phyloP scores from a whole-genome alignment of 2,329 filamentous ascomycete species.

The Aureobasidium sp. region DNA sequence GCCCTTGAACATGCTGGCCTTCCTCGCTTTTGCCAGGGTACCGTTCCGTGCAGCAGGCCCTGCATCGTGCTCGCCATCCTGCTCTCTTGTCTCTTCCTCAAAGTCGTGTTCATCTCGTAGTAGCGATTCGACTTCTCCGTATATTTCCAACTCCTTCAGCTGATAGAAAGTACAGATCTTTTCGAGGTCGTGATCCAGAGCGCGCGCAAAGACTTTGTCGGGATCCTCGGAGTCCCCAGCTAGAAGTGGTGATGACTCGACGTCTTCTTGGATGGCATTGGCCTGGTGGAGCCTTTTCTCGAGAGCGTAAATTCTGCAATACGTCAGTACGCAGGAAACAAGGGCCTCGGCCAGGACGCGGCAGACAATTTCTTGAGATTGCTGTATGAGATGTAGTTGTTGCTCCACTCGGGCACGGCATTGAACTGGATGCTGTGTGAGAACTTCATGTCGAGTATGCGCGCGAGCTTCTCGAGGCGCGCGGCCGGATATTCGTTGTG shows the following conservation, averaged over 20 bases:
- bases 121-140: slow-evolving; percentile 70
- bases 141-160: slow-evolving; percentile 80
- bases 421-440: slow-evolving; percentile 99
- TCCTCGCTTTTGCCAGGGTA: slow-evolving; percentile 30
- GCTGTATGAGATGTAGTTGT: slow-evolving; percentile 95
- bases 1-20: slow-evolving; percentile 46
- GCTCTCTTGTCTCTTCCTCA: slow-evolving; percentile 46
- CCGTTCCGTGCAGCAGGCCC: slow-evolving; percentile 1
- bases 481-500: background rate
- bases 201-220: slow-evolving; percentile 70
- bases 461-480: slow-evolving; percentile 11
- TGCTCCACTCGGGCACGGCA: slow-evolving; percentile 98
- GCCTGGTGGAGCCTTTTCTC: slow-evolving; percentile 71
- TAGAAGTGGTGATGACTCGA: slow-evolving; percentile 79
- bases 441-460: slow-evolving; percentile 85
- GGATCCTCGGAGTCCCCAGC: slow-evolving; percentile 56
- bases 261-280: slow-evolving; percentile 51
- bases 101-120: slow-evolving; percentile 64
- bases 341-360: background rate
- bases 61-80: slow-evolving; percentile 2
- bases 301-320: slow-evolving; percentile 75
- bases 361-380: slow-evolving; percentile 95
- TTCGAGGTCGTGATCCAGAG: slow-evolving; percentile 81
- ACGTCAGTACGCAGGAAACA: background rate
- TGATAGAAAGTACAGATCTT: slow-evolving; percentile 90